Conservation (phyloP, 2,329 filamentous ascomycete species). For the Zopfia rhizophila region DNA sequence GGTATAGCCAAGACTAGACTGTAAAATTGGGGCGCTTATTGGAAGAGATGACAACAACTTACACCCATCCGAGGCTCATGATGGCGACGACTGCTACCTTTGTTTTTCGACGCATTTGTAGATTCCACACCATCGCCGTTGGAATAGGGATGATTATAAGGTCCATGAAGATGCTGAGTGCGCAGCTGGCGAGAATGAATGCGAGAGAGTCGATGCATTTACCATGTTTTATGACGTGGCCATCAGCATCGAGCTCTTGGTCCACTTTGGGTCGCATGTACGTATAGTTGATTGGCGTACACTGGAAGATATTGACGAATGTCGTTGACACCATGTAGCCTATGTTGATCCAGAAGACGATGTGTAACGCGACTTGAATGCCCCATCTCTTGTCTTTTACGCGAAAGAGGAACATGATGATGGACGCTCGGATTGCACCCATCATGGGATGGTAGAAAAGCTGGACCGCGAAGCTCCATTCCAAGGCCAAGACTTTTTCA, state of each 20-base stretch:
- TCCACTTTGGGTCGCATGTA: constrained; percentile 45
- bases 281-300: constrained; percentile 42
- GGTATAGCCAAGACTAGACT: too few relatives aligned
- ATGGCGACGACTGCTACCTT: constrained; percentile 46
- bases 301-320: constrained; percentile 50
- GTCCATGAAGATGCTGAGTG: constrained; percentile 50
- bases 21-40: neutral
- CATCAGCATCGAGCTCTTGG: constrained; percentile 33
- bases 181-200: constrained; percentile 47
- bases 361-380: constrained; percentile 43
- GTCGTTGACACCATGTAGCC: constrained; percentile 45
- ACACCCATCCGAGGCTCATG: constrained; percentile 47
- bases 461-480: constrained; percentile 50
- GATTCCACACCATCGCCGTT: constrained; percentile 55
- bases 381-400: constrained; percentile 44
- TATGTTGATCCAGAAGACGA: constrained; percentile 49
- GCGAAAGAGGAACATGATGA: constrained; percentile 51
- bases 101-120: constrained; percentile 54
- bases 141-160: constrained; percentile 55
- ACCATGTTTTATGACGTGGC: constrained; percentile 37
- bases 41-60: constrained; percentile 21
- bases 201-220: constrained; percentile 46
- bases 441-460: constrained; percentile 52
- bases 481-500: constrained; percentile 36
- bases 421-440: constrained; percentile 49